Conservation (phyloP, 345 rosid genomes). For the Punica granatum region DNA sequence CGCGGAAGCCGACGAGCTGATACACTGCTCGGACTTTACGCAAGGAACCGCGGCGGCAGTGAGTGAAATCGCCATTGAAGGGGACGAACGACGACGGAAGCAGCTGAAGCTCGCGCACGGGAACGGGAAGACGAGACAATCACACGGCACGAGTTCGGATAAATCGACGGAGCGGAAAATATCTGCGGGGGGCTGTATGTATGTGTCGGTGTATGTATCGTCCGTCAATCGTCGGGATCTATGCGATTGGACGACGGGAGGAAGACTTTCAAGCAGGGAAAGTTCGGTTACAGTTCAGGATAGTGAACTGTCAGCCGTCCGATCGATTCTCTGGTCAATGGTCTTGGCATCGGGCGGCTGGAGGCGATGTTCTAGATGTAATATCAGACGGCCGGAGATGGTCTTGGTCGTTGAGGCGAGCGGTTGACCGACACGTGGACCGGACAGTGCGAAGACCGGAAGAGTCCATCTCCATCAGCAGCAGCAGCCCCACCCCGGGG, state of each 20-base stretch:
- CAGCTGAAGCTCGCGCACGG: too few relatives aligned
- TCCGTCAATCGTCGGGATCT: too few relatives aligned
- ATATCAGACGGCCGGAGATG: not conserved
- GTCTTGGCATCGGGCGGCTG: too few relatives aligned
- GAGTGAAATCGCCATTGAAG: conserved; percentile 53
- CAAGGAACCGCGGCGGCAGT: conserved; percentile 26
- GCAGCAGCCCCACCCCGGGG: too few relatives aligned
- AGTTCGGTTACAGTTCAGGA: too few relatives aligned
- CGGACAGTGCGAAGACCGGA: not conserved
- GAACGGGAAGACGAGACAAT: not conserved
- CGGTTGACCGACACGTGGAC: not conserved
- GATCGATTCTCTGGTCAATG: not conserved
- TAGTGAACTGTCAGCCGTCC: not conserved
- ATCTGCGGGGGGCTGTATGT: not conserved
- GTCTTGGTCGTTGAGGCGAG: too few relatives aligned
- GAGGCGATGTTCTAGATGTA: not conserved
- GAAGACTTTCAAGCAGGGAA: too few relatives aligned
- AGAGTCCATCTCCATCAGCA: too few relatives aligned
- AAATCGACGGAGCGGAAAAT: conserved; percentile 1
- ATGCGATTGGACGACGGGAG: too few relatives aligned
- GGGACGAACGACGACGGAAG: too few relatives aligned
- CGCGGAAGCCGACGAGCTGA: conserved; percentile 4
- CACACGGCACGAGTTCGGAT: not conserved
- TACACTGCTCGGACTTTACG: not conserved
- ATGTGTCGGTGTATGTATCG: not conserved